phyloP scores from a whole-genome alignment of 257 asterid species.

The Phtheirospermum japonicum region DNA sequence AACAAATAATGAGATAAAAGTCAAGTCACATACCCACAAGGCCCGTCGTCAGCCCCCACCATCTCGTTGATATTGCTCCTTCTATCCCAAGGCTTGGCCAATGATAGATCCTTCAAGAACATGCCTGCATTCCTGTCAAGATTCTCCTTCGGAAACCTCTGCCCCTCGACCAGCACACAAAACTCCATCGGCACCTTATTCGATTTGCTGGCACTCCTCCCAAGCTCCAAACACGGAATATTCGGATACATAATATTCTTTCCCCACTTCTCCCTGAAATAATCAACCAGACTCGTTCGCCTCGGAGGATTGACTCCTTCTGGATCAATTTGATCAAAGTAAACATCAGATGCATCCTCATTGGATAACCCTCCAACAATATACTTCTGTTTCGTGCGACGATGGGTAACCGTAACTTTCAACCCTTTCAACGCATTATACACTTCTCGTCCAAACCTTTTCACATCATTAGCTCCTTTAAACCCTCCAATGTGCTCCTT shows the following conservation, averaged over 20 bases:
- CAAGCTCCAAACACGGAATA: slow-evolving; percentile 63
- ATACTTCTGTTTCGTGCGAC: slow-evolving; percentile 50
- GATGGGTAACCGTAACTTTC: slow-evolving; percentile 65
- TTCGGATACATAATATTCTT: slow-evolving; percentile 32
- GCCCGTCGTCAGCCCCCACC: slow-evolving; percentile 62
- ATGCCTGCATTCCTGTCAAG: slow-evolving; percentile 35
- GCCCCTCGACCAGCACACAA: slow-evolving; percentile 70
- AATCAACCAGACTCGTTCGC: slow-evolving; percentile 30
- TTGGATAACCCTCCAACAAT: slow-evolving; percentile 36
- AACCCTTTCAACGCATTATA: slow-evolving; percentile 43
- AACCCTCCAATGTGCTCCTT: slow-evolving; percentile 27
- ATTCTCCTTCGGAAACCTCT: slow-evolving; percentile 51
- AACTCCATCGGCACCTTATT: slow-evolving; percentile 61
- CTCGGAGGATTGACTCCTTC: slow-evolving; percentile 34
- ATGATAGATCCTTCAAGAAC: slow-evolving; percentile 42
- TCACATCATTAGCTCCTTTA: slow-evolving; percentile 30
- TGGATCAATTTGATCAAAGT: slow-evolving; percentile 36
- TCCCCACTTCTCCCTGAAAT: slow-evolving; percentile 53
- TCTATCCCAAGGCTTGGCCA: slow-evolving; percentile 46
- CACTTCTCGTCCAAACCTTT: background rate
- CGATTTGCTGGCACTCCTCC: slow-evolving; percentile 34
- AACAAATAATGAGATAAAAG: too few relatives aligned
- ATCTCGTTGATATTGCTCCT: slow-evolving; percentile 38
- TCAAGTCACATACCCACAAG: slow-evolving; percentile 54
- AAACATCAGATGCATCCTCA: slow-evolving; percentile 24